Evolutionary conservation across 2,329 filamentous ascomycete genomes (phyloP).

Genomic region (Fusarium tuaranense): DNA sequence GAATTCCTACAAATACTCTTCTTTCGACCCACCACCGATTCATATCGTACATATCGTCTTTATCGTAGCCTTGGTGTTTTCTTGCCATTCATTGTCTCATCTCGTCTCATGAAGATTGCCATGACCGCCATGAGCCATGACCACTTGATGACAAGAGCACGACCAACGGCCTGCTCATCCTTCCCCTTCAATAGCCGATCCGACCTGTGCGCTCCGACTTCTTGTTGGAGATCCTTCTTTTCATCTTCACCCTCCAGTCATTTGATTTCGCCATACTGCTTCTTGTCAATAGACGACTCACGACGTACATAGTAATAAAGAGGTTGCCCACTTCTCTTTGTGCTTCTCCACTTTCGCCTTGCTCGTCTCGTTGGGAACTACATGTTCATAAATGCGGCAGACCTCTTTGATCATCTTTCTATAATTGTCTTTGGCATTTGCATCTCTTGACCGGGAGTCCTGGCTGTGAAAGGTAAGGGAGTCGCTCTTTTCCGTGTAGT

Average conservation of each 20-base stretch:
- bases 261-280: no score
- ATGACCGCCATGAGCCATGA: neutral
- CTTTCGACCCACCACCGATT: neutral
- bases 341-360: slow-evolving; percentile 62
- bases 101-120: neutral
- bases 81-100: slow-evolving; percentile 1
- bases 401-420: slow-evolving; percentile 63
- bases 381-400: slow-evolving; percentile 58
- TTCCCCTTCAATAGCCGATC: neutral
- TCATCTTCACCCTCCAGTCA: slow-evolving; percentile 45
- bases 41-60: neutral
- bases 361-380: slow-evolving; percentile 61
- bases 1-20: neutral
- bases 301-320: neutral
- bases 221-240: slow-evolving; percentile 65
- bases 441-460: slow-evolving; percentile 62
- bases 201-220: slow-evolving; percentile 59
- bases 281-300: slow-evolving; percentile 9
- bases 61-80: neutral
- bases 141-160: neutral
- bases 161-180: neutral
- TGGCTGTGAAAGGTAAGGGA: slow-evolving; percentile 68
- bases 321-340: slow-evolving; percentile 56
- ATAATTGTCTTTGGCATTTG: slow-evolving; percentile 66
- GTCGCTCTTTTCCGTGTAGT: slow-evolving; percentile 65